These are phyloP conservation scores for Calonectria pseudoturangicola DNA, from an alignment of 2,329 filamentous ascomycete species.

Conservation along the genomic window DNA sequence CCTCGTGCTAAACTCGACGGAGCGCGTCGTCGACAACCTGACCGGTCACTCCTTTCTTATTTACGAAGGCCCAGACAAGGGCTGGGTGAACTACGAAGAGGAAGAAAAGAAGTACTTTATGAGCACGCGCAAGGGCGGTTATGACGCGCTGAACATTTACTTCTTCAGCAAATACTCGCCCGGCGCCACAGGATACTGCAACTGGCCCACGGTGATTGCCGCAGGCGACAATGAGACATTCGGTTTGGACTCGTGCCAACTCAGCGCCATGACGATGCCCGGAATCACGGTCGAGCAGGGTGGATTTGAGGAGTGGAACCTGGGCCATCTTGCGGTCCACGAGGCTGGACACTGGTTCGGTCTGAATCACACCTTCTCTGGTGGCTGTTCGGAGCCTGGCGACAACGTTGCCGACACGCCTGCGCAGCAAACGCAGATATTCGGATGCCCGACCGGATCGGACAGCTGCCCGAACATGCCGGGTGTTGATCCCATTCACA, in stretches of 20 bases:
- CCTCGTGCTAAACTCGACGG: constrained; percentile 50
- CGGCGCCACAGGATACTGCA: constrained; percentile 39
- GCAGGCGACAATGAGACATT: constrained; percentile 9
- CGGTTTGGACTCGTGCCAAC: constrained; percentile 14
- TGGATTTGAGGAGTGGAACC: neutral
- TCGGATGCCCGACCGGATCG: constrained; percentile 51
- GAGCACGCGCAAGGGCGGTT: constrained; percentile 18
- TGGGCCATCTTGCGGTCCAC: constrained; percentile 1
- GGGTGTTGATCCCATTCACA: constrained; percentile 5
- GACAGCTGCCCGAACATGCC: constrained; percentile 41
- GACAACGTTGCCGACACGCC: constrained; percentile 63
- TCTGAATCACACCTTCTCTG: constrained; percentile 57
- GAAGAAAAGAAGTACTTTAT: neutral
- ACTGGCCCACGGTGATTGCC: constrained; percentile 32
- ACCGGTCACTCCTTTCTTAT: constrained; percentile 49
- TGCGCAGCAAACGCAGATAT: constrained; percentile 54
- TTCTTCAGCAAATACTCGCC: constrained; percentile 46
- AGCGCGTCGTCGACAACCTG: constrained; percentile 50
- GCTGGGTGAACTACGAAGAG: constrained; percentile 23
- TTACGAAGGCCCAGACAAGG: constrained; percentile 46
- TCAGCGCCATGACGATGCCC: constrained; percentile 17
- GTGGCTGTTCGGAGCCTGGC: constrained; percentile 57
- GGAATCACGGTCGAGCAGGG: constrained; percentile 5
- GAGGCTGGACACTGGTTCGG: constrained; percentile 14
- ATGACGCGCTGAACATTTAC: constrained; percentile 54